phyloP scores from a whole-genome alignment of 139 green algal species.

The Closterium sp. region DNA sequence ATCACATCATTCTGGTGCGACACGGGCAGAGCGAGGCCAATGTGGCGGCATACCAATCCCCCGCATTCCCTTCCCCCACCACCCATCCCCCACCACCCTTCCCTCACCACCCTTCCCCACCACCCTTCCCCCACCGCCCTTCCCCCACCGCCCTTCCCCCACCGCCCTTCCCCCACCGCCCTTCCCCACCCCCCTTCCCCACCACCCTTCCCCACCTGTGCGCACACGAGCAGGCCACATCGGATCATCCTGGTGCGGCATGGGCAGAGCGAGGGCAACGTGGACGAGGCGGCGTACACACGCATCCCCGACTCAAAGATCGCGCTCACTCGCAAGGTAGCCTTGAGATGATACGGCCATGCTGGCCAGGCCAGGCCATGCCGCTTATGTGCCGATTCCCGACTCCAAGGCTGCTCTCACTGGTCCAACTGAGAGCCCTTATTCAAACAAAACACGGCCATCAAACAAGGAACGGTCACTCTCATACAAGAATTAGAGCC shows the following conservation, averaged over 20 bases:
- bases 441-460: no score
- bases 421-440: no score
- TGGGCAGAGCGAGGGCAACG: slow-evolving; percentile 58
- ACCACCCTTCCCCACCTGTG: no score
- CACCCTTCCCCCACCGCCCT: no score
- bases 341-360: not conserved
- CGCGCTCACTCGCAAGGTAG: slow-evolving; percentile 47
- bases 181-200: no score
- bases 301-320: slow-evolving; percentile 57
- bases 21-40: slow-evolving; percentile 60
- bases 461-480: not conserved
- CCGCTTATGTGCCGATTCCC: not conserved
- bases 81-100: no score
- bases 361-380: not conserved
- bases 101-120: no score
- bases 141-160: no score
- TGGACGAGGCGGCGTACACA: slow-evolving; percentile 56
- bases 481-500: no score
- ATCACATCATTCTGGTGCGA: slow-evolving; percentile 57
- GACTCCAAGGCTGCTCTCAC: not conserved
- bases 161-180: no score
- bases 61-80: no score
- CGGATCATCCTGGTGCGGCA: slow-evolving; percentile 60
- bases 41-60: no score
- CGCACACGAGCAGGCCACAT: slow-evolving; percentile 28